Conservation (phyloP, 73 alveolate species). For the Durusdinium trenchii region DNA sequence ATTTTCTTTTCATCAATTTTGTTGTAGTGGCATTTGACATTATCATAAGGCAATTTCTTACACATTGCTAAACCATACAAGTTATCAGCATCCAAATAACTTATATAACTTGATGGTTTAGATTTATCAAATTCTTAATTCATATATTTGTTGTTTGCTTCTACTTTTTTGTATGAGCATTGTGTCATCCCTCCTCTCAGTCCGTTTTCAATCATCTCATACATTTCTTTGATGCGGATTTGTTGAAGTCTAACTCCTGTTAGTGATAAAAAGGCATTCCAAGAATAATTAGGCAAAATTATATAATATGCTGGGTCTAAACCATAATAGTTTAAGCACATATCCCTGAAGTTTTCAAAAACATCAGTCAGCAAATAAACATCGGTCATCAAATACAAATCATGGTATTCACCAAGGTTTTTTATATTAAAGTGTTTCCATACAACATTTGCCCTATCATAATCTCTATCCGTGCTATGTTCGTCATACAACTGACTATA, state of each 20-base stretch:
- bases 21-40: background rate
- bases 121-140: background rate
- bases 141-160: slow-evolving; percentile 17
- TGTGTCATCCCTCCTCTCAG: too few relatives aligned
- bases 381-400: slow-evolving; percentile 39
- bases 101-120: background rate
- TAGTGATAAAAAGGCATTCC: background rate
- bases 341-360: slow-evolving; percentile 4
- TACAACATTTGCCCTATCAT: background rate
- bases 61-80: background rate
- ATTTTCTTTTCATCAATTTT: background rate
- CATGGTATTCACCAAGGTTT: slow-evolving; percentile 22
- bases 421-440: background rate
- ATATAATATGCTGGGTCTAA: too few relatives aligned
- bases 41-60: background rate
- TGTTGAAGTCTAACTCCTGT: background rate
- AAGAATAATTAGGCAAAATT: background rate
- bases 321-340: too few relatives aligned
- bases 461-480: background rate
- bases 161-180: background rate
- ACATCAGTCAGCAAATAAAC: slow-evolving; percentile 8
- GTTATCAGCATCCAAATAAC: slow-evolving; percentile 21
- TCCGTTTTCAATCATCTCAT: too few relatives aligned
- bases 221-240: background rate
- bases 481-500: background rate